phyloP scores from a whole-genome alignment of 2,329 filamentous ascomycete genomes.

The Fonsecaea nubica region DNA sequence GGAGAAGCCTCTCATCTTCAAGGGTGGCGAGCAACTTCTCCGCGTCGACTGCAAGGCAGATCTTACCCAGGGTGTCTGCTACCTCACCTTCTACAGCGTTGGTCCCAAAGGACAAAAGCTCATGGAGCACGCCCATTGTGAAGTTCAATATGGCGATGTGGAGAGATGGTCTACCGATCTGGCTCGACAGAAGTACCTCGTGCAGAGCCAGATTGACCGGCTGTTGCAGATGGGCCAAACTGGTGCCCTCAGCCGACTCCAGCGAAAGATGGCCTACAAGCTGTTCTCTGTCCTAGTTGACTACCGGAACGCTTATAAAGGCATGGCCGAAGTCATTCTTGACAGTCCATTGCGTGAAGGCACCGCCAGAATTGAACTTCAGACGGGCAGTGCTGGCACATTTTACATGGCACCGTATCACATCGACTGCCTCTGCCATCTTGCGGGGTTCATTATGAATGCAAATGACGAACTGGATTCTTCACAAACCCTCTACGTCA shows the following conservation, averaged over 20 bases:
- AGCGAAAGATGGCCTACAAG: constrained; percentile 43
- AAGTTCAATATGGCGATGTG: constrained; percentile 48
- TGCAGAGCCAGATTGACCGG: constrained; percentile 38
- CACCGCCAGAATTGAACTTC: constrained; percentile 41
- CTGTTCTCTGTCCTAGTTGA: constrained; percentile 45
- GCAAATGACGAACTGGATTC: constrained; percentile 40
- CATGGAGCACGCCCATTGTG: constrained; percentile 67
- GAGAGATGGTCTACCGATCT: constrained; percentile 30
- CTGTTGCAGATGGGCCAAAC: constrained; percentile 14
- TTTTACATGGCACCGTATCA: constrained; percentile 42
- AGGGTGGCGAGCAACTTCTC: constrained; percentile 37
- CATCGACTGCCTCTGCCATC: constrained; percentile 47
- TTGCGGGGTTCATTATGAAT: constrained; percentile 50
- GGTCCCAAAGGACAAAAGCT: constrained; percentile 59
- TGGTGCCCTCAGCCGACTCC: constrained; percentile 13
- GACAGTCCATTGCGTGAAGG: constrained; percentile 45
- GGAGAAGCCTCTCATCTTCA: constrained; percentile 65
- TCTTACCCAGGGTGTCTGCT: constrained; percentile 20
- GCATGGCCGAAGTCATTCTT: constrained; percentile 45
- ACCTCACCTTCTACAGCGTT: constrained; percentile 16
- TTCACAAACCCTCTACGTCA: constrained; percentile 43
- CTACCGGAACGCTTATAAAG: constrained; percentile 43
- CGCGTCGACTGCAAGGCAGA: constrained; percentile 6
- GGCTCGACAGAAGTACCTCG: constrained; percentile 38
- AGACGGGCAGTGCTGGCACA: constrained; percentile 34